Percentiles rank a stretch among this genome's conserved stretches.
Evolutionary conservation across 2,329 filamentous ascomycete species (phyloP).

Genomic region (Colletotrichum agaves): DNA sequence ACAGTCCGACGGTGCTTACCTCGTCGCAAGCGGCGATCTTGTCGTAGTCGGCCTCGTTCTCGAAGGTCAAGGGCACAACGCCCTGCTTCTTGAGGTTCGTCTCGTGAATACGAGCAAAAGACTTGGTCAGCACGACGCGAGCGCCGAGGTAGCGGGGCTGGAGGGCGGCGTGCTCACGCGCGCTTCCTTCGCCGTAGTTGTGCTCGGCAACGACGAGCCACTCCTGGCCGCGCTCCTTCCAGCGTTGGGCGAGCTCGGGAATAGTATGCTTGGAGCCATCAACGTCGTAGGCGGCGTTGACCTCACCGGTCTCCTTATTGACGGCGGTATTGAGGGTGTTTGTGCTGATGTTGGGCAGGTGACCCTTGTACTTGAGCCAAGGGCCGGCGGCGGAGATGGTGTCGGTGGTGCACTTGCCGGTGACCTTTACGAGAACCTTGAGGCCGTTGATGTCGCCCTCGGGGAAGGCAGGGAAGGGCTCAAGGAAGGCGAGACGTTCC

Average conservation of each 20-base stretch:
- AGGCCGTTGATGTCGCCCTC: constrained; percentile 77
- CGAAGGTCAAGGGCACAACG: constrained; percentile 93
- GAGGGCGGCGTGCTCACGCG: constrained; percentile 88
- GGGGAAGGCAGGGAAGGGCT: constrained; percentile 90
- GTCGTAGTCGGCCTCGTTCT: constrained; percentile 88
- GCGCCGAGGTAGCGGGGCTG: constrained; percentile 93
- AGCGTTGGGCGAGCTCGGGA: constrained; percentile 85
- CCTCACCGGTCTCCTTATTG: constrained; percentile 91
- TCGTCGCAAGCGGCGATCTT: constrained; percentile 83
- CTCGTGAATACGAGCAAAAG: constrained; percentile 92
- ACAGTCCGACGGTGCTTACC: constrained; percentile 83
- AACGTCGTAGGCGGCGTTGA: constrained; percentile 90
- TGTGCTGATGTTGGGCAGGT: constrained; percentile 95
- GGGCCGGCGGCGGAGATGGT: constrained; percentile 97
- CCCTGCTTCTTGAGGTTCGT: constrained; percentile 98
- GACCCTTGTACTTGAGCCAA: constrained; percentile 99
- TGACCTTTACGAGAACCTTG: constrained; percentile 92
- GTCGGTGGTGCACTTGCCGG: constrained; percentile 98
- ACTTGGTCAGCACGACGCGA: constrained; percentile 84
- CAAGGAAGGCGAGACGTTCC: constrained; percentile 87
- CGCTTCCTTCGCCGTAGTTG: constrained; percentile 94
- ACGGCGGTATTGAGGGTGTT: constrained; percentile 97
- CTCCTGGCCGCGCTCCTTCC: constrained; percentile 78
- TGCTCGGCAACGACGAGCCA: constrained; percentile 98
- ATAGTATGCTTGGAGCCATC: constrained; percentile 81